Evolutionary conservation across 331 rosid species (phyloP), one percentile per base, ranked within the genome.

Genomic region (Telfairia occidentalis): DNA sequence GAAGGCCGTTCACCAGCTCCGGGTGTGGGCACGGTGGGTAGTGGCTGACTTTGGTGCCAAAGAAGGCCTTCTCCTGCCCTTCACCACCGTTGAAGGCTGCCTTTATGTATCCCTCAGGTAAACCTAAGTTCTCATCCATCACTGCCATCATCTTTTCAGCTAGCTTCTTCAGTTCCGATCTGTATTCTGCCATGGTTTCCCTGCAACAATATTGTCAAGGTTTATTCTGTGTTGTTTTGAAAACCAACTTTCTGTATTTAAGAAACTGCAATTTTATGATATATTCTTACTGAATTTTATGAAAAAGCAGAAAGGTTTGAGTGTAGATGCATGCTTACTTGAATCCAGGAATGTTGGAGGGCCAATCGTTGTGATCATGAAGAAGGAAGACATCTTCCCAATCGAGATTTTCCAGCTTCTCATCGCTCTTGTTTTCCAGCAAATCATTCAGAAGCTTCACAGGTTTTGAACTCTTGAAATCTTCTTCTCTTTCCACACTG

Each of bases 31-130:
- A 91, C 0, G 98, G 89, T 4, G 98, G 98, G 88, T 94, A 94
- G 86, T 94, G 97, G 82, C 98, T 94, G 58, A 94, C 97, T 85
- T 94, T 91, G 65, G 98, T 94, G 18, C 98, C 98, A 42, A 91
- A 91, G 81, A 88, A 94, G 60, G 92, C 92, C 42, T 73, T 81
- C 35, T 87, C 82, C 78, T 59, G 77, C 13, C 57, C 91, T 24
- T 82, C 92, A 50, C 90, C 92, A 13, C 80, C 90, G 6, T 88
- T 85, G 75, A 91, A 85, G 76, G 96, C 89, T 61, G 81, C 90
- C 88, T 88, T 84, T 37, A 91, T 88, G 88, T 85, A 86, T 40
- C 96, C 97, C 64, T 71, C 76, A 12, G 88, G 86, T 35, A 91
- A 64, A 1, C 93, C 96, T 55, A 94, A 82, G 80, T 94, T 91